These are phyloP conservation scores for Alternaria novae-zelandiae DNA, from an alignment of 2,329 filamentous ascomycete genomes.

Conservation along the genomic window DNA sequence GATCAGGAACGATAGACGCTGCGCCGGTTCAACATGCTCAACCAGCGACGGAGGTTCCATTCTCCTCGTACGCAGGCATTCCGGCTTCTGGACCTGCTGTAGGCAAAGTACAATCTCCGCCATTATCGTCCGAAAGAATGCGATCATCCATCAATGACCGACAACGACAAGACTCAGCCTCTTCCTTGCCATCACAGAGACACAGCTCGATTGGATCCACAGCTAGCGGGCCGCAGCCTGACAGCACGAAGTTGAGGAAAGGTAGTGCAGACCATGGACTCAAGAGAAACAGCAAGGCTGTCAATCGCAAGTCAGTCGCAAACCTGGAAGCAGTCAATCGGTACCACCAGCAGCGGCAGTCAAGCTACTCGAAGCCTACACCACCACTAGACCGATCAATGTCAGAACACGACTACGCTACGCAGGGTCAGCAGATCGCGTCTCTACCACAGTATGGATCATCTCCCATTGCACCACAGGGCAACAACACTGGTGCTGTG, in stretches of 20 bases:
- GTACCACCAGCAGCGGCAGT: slow-evolving; percentile 19
- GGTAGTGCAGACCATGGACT: slow-evolving; percentile 10
- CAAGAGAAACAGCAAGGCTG: slow-evolving; percentile 12
- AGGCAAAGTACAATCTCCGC: not conserved
- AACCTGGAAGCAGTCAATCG: slow-evolving; percentile 10
- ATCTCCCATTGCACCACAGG: not conserved
- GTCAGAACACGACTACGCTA: slow-evolving; percentile 7
- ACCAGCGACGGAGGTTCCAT: not conserved
- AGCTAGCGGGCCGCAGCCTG: not conserved
- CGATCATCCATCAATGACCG: not conserved
- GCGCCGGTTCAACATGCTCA: not conserved
- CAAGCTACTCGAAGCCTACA: slow-evolving; percentile 1
- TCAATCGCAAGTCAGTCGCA: slow-evolving; percentile 4
- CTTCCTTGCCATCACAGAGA: not conserved
- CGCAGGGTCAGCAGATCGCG: not conserved
- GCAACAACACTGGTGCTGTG: not conserved
- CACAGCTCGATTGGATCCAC: not conserved
- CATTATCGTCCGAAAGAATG: not conserved
- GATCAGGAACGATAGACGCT: not conserved
- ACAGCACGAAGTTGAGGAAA: slow-evolving; percentile 3
- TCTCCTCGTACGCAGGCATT: not conserved
- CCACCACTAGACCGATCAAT: slow-evolving; percentile 4
- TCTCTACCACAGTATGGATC: not conserved
- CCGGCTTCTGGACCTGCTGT: not conserved
- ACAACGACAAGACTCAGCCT: slow-evolving; percentile 5